phyloP scores from a whole-genome alignment of 2,329 filamentous ascomycete genomes.

The Aspergillus cejpii region DNA sequence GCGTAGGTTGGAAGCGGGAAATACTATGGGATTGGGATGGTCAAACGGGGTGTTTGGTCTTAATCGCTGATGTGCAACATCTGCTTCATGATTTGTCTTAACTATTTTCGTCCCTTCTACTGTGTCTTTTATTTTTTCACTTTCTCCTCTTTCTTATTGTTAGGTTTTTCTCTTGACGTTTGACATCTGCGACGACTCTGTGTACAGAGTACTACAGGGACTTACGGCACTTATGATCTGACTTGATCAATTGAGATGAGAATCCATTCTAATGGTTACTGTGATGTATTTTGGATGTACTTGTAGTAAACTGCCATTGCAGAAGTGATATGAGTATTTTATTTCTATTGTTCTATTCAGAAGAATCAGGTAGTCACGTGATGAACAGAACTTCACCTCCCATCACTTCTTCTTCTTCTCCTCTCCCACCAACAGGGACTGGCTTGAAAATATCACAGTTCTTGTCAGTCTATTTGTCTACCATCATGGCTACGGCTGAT shows the following conservation, averaged over 20 bases:
- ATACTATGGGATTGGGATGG: slow-evolving; percentile 15
- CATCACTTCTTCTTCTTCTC: not conserved
- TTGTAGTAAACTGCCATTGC: too few species aligned
- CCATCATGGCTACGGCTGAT: slow-evolving; percentile 51
- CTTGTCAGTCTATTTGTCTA: not conserved
- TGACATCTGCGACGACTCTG: slow-evolving; percentile 5
- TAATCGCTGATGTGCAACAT: slow-evolving; percentile 13
- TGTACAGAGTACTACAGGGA: not conserved
- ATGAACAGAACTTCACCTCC: too few species aligned
- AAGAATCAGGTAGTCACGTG: too few species aligned
- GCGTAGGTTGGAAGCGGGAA: slow-evolving; percentile 19
- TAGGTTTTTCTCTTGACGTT: slow-evolving; percentile 3
- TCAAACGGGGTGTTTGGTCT: slow-evolving; percentile 12
- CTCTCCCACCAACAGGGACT: not conserved
- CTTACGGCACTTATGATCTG: slow-evolving; percentile 1
- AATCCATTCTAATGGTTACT: not conserved
- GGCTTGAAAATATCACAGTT: not conserved
- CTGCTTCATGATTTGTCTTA: slow-evolving; percentile 23
- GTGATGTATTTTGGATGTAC: too few species aligned
- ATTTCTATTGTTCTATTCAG: too few species aligned
- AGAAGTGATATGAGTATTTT: too few species aligned
- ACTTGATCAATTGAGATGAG: slow-evolving; percentile 4
- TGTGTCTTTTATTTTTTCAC: slow-evolving; percentile 10
- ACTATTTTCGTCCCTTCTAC: slow-evolving; percentile 13
- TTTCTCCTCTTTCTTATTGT: not conserved